Base-by-base conservation (phyloP, 306 rosid genomes). In the Vigna angularis region DNA sequence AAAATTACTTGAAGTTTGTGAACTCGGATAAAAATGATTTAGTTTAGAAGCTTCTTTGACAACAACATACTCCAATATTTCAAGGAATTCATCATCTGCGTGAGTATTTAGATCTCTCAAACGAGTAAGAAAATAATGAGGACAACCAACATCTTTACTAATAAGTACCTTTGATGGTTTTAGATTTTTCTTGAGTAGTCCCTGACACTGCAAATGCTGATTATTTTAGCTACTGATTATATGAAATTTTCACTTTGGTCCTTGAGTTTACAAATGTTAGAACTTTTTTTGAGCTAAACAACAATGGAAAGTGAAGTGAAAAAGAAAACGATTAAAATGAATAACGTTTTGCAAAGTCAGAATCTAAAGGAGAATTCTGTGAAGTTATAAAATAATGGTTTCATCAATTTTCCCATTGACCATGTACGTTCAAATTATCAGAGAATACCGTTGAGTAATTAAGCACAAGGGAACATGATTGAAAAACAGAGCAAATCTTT, bases 1-100 rank as follows among this genome's bases (percentile, higher is more conserved):
- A 90, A 24, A 84, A 88, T 58, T 84, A 58, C 80, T 79, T 90
- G 59, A 85, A 85, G 74, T 83, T 83, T 32, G 68, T 84, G 20
- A 24, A 49, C 76, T 45, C 81, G 12, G 85, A 82, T 49, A 24
- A 20, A 34, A 82, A 34, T 1, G 90, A 83, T 63, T 48, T 85
- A 55, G 93, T 73, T 58, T 85, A 66, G 93, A 88, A 84, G 81
- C 74, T 58, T 45, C 16, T 42, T 13, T 7, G 20, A 45, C 28
- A 9, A 45, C 40, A 30, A 45, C 30, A 44, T 48, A 5, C 48
- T 74, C 18, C 32, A 55, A 55, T 2, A 18, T 11, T 32, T 53
- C 45, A 52, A 24, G 11, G 49, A 34, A 7, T 30, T 51, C 50
- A 71, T 71, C 47, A 30, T 70, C 9, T 32, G 32, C 18, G 5